Percentiles rank a stretch among this genome's conserved stretches.
phyloP scores from a whole-genome alignment of 306 rosid genomes.

The Trichosanthes cucumerina region DNA sequence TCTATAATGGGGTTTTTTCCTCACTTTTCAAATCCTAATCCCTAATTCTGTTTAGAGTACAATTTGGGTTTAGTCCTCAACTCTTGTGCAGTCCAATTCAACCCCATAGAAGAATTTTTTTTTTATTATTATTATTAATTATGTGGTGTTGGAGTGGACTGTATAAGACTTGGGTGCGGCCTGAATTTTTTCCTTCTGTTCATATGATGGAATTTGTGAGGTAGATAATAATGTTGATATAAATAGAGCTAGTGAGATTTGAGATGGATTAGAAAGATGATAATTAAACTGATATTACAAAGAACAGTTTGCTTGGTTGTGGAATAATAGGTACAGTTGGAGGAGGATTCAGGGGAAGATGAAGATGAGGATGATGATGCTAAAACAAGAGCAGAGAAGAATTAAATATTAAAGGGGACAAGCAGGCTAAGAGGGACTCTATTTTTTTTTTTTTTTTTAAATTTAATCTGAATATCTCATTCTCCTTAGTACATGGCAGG shows the following conservation, averaged over 20 bases:
- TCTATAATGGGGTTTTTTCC: neutral
- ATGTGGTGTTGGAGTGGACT: too few relatives aligned
- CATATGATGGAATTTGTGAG: neutral
- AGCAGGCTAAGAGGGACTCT: neutral
- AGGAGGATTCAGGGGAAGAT: neutral
- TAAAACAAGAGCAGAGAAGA: neutral
- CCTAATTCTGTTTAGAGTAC: too few relatives aligned
- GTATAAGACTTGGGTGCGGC: too few relatives aligned
- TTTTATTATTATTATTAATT: too few relatives aligned
- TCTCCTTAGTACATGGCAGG: conserved; percentile 9
- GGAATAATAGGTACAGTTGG: conserved; percentile 13
- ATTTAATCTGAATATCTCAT: neutral
- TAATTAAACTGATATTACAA: conserved; percentile 9
- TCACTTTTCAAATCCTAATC: neutral
- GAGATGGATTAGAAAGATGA: neutral
- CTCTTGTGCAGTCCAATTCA: too few relatives aligned
- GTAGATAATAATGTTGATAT: neutral
- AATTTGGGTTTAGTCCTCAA: too few relatives aligned
- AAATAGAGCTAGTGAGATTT: neutral
- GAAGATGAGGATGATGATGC: neutral
- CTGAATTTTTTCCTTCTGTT: too few relatives aligned
- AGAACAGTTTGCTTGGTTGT: conserved; percentile 16
- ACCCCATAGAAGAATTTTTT: too few relatives aligned
- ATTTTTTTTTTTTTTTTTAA: neutral
- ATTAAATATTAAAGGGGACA: neutral